phyloP scores from a whole-genome alignment of 805 yeast species.

The Scheffersomyces amazonensis region DNA sequence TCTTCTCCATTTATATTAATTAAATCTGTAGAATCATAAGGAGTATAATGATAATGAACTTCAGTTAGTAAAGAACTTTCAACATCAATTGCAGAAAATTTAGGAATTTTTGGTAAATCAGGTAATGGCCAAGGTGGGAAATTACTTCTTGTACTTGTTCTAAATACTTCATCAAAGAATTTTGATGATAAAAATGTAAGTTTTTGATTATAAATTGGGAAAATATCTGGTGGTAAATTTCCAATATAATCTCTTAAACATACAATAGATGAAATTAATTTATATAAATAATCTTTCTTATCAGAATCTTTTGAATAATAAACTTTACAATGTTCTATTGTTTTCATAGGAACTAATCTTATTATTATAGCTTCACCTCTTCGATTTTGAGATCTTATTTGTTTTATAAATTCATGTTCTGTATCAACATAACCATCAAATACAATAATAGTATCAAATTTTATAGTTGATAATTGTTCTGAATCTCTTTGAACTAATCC shows the following conservation, averaged over 20 bases:
- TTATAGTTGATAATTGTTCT: slow-evolving; percentile 17
- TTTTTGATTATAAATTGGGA: slow-evolving; percentile 70
- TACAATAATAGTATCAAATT: slow-evolving; percentile 60
- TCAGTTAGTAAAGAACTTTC: slow-evolving; percentile 75
- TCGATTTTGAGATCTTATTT: slow-evolving; percentile 27
- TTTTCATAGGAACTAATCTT: slow-evolving; percentile 70
- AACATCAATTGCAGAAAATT: slow-evolving; percentile 69
- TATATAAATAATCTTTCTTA: slow-evolving; percentile 48
- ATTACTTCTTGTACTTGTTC: slow-evolving; percentile 6
- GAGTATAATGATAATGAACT: slow-evolving; percentile 58
- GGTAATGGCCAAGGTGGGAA: slow-evolving; percentile 75
- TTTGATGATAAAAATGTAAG: slow-evolving; percentile 53
- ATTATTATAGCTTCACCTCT: slow-evolving; percentile 51
- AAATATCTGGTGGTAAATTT: slow-evolving; percentile 70
- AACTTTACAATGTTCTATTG: slow-evolving; percentile 76
- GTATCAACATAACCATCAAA: slow-evolving; percentile 62
- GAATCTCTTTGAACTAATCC: slow-evolving; percentile 19
- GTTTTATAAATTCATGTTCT: slow-evolving; percentile 22
- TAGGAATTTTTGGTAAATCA: slow-evolving; percentile 60
- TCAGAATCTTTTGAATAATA: slow-evolving; percentile 33
- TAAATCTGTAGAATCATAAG: slow-evolving; percentile 46
- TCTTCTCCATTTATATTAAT: slow-evolving; percentile 9
- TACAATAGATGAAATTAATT: slow-evolving; percentile 77
- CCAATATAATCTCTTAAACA: slow-evolving; percentile 83
- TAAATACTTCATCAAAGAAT: slow-evolving; percentile 51